Conservation (phyloP, 352 stramenopile species). For the Globisporangium nunn region DNA sequence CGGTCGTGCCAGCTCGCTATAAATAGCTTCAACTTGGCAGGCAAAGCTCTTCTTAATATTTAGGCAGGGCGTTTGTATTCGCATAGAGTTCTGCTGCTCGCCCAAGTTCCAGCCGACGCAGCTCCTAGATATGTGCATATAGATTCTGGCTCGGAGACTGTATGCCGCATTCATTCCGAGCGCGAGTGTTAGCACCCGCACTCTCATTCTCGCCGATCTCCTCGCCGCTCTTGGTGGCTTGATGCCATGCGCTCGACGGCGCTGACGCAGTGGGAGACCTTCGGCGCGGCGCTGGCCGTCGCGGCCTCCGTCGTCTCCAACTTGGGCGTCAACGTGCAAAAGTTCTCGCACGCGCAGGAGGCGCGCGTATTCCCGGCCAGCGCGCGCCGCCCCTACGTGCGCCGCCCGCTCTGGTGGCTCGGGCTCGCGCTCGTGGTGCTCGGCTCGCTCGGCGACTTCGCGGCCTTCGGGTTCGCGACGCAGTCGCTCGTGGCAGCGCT, state of each 20-base stretch:
- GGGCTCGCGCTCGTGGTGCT: constrained; percentile 71
- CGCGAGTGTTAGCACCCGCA: no score
- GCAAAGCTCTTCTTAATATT: no score
- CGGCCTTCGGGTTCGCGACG: constrained; percentile 85
- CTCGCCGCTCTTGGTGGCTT: no score
- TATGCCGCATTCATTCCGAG: no score
- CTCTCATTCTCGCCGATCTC: no score
- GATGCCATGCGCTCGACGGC: not conserved
- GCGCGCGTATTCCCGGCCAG: constrained; percentile 22
- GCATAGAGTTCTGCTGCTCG: no score
- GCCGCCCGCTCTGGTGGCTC: constrained; percentile 85
- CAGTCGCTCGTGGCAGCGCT: constrained; percentile 86
- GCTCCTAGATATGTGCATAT: no score
- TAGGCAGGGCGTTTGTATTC: no score
- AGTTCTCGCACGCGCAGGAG: constrained; percentile 79
- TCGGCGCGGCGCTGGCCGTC: constrained; percentile 74
- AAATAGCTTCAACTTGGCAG: no score
- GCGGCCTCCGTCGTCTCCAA: constrained; percentile 83
- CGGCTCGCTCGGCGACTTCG: constrained; percentile 84
- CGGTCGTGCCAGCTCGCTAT: no score
- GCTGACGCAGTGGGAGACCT: constrained; percentile 73
- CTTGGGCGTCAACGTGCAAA: constrained; percentile 87
- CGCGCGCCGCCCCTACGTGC: constrained; percentile 71
- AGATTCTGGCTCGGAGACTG: no score
- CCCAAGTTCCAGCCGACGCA: no score